A percentile compares a stretch with the other conserved stretches of the same genome.
These are phyloP conservation scores for Botrytis sinoallii DNA, from an alignment of 2,329 filamentous ascomycete genomes.

Conservation along the genomic window DNA sequence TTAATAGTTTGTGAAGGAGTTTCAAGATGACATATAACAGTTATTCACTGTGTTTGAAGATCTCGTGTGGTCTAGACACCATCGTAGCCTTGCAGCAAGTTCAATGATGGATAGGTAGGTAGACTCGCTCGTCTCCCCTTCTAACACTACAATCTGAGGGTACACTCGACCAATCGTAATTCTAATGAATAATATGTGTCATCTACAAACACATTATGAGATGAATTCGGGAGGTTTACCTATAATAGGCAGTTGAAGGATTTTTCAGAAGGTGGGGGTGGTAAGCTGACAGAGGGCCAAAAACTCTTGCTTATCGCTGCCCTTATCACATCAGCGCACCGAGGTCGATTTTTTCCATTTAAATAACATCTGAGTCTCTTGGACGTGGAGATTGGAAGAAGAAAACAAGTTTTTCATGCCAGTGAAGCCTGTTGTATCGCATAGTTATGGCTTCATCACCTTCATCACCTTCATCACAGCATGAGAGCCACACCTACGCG, in stretches of 20 bases:
- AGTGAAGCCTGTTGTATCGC: neutral
- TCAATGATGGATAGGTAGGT: too few relatives aligned
- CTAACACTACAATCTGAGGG: neutral
- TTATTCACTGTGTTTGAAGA: neutral
- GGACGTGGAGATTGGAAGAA: neutral
- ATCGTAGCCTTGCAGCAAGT: neutral
- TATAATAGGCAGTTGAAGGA: slow-evolving; percentile 6
- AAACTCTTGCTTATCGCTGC: slow-evolving; percentile 4
- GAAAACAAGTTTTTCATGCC: neutral
- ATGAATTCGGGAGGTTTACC: neutral
- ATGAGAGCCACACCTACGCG: neutral
- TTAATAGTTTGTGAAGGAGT: slow-evolving; percentile 4
- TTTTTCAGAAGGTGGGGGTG: neutral
- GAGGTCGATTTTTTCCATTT: neutral
- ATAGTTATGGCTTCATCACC: neutral
- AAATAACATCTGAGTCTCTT: neutral
- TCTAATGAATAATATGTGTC: neutral
- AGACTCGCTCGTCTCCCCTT: neutral
- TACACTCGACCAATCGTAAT: neutral
- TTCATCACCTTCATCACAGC: too few relatives aligned
- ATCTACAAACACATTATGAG: neutral
- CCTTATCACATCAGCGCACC: slow-evolving; percentile 10
- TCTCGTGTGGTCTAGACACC: neutral
- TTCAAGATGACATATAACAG: neutral
- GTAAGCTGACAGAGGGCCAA: slow-evolving; percentile 1